phyloP scores from a whole-genome alignment of 2,329 filamentous ascomycete genomes.

The Alternaria ventricosa region DNA sequence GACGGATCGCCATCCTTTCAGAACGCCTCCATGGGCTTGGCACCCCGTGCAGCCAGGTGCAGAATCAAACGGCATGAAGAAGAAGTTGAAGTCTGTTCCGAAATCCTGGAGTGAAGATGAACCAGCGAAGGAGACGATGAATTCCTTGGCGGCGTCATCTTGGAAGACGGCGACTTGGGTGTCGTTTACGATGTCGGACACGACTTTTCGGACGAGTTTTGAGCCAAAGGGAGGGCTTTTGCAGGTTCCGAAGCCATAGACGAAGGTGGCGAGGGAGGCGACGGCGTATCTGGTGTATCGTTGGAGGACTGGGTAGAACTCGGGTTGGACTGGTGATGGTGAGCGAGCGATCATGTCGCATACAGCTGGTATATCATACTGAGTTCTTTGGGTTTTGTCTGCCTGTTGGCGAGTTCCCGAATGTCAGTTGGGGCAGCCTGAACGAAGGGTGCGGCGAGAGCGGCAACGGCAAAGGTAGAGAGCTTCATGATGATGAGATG shows the following conservation, averaged over 20 bases:
- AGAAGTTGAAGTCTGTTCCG: slow-evolving; percentile 18
- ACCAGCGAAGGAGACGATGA: slow-evolving; percentile 22
- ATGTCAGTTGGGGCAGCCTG: slow-evolving; percentile 6
- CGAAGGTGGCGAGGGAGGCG: slow-evolving; percentile 20
- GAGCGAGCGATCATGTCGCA: not conserved
- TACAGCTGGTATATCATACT: not conserved
- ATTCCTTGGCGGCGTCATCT: slow-evolving; percentile 13
- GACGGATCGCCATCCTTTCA: slow-evolving; percentile 62
- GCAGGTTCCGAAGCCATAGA: slow-evolving; percentile 17
- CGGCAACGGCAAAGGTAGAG: slow-evolving; percentile 11
- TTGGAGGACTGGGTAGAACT: slow-evolving; percentile 13
- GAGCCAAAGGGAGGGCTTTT: slow-evolving; percentile 19
- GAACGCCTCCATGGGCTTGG: slow-evolving; percentile 64
- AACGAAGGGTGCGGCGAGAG: slow-evolving; percentile 8
- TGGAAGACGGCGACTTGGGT: slow-evolving; percentile 22
- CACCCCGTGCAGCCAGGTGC: slow-evolving; percentile 51
- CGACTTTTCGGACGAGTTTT: slow-evolving; percentile 13
- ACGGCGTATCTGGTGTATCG: slow-evolving; percentile 23
- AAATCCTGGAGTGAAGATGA: slow-evolving; percentile 17
- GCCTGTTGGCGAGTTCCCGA: not conserved
- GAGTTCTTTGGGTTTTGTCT: slow-evolving; percentile 2
- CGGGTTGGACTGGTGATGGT: slow-evolving; percentile 7
- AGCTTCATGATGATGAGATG: slow-evolving; percentile 12
- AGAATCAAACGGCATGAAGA: slow-evolving; percentile 9
- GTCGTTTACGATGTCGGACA: slow-evolving; percentile 11